Conservation (phyloP, 2,329 filamentous ascomycete genomes). For the Hirsutella thompsonii region DNA sequence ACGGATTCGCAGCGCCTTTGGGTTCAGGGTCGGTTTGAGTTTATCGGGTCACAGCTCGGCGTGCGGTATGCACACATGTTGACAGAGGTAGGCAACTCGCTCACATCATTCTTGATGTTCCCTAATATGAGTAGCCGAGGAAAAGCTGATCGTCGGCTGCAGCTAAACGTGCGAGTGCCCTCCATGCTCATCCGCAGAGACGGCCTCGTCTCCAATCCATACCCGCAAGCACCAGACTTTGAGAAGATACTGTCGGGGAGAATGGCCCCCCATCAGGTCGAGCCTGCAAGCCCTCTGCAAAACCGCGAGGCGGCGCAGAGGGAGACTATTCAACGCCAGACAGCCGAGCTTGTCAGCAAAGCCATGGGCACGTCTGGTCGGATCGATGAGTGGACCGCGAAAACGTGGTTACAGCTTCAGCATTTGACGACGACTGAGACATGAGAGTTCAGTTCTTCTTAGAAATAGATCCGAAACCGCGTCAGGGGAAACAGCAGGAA, state of each 20-base stretch:
- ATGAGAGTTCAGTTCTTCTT: too few relatives aligned
- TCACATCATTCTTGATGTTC: neutral
- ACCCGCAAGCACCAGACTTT: slow-evolving; percentile 27
- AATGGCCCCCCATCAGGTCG: slow-evolving; percentile 18
- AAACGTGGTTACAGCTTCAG: slow-evolving; percentile 21
- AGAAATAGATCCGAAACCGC: too few relatives aligned
- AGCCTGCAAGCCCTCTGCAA: slow-evolving; percentile 29
- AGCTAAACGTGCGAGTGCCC: slow-evolving; percentile 46
- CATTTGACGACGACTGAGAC: slow-evolving; percentile 6
- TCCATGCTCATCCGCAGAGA: slow-evolving; percentile 49
- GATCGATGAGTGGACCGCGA: slow-evolving; percentile 23
- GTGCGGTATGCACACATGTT: slow-evolving; percentile 45
- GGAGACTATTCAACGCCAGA: slow-evolving; percentile 28
- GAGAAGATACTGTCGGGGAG: slow-evolving; percentile 30
- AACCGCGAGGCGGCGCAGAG: slow-evolving; percentile 34
- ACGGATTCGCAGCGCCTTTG: slow-evolving; percentile 46
- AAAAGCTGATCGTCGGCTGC: slow-evolving; percentile 3
- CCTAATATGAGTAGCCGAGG: neutral
- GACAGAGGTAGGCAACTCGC: slow-evolving; percentile 27
- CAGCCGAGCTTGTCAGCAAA: slow-evolving; percentile 27
- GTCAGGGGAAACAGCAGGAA: too few relatives aligned
- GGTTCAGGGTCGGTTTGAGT: slow-evolving; percentile 38
- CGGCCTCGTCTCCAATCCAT: slow-evolving; percentile 31
- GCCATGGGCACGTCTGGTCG: slow-evolving; percentile 23
- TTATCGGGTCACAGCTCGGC: slow-evolving; percentile 42